Evolutionary conservation across 805 yeast species (phyloP), one percentile per base, ranked within the genome.

Genomic region (Starmerella ratchasimensis): DNA sequence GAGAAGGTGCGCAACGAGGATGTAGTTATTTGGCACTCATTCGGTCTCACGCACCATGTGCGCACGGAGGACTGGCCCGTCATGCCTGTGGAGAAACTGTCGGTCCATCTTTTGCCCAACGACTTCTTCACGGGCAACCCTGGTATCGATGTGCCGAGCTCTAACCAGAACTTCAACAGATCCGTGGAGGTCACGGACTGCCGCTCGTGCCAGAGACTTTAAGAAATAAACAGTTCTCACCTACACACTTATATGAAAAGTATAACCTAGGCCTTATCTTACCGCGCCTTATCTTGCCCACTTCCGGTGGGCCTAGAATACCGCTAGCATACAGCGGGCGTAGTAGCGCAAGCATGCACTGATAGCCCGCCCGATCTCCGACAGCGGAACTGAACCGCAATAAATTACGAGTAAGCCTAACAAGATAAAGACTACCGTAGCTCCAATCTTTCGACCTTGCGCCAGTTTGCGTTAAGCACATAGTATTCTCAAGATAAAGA

Each of bases 41-140:
- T 80, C 56, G 84, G 81, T 19, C 71, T 80, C 64, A 80, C 88
- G 3, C 93, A 80, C 57, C 71, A 78, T 52, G 47, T 44, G 24
- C 71, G 80, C 49, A 72, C 76, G 26, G 93, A 80, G 64, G 88
- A 80, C 60, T 80, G 79, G 76, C 90, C 90, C 36, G 84, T 80
- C 33, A 80, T 80, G 93, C 84, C 90, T 22, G 78, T 77, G 44
- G 90, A 80, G 62, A 73, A 72, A 46, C 74, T 78, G 62, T 69
- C 64, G 45, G 74, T 79, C 50, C 67, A 71, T 40, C 66, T 80
- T 37, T 66, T 68, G 31, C 93, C 93, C 33, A 63, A 69, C 50
- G 79, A 80, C 36, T 80, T 80, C 72, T 80, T 78, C 55, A 76
- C 74, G 50, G 75, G 65, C 57, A 80, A 80, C 61, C 93, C 93